Conservation (phyloP, 305 asterid species). For the Euphrasia arctica region DNA sequence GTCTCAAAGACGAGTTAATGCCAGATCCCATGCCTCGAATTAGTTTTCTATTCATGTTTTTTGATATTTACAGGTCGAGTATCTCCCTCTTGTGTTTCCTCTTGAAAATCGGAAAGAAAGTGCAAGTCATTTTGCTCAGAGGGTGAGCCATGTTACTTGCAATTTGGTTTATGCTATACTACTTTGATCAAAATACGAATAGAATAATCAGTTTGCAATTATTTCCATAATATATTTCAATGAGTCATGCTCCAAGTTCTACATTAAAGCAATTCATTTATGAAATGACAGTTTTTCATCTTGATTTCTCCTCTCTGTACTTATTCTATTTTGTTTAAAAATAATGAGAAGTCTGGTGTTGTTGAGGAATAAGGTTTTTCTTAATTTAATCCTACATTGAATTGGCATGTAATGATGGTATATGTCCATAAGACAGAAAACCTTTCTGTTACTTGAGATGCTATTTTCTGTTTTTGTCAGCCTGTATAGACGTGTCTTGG, state of each 20-base stretch:
- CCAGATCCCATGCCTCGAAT: conserved; percentile 17
- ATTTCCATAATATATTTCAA: not conserved
- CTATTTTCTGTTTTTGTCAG: conserved; percentile 1
- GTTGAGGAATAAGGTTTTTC: not conserved
- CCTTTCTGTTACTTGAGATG: not conserved
- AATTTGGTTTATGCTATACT: conserved; percentile 20
- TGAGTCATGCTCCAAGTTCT: not conserved
- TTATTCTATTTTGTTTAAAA: conserved; percentile 2
- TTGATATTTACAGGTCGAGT: conserved; percentile 63
- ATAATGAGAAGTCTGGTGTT: not conserved
- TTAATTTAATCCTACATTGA: not conserved
- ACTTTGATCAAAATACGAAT: conserved; percentile 16
- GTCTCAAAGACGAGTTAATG: not conserved
- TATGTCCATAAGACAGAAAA: not conserved
- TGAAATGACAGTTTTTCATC: conserved; percentile 3
- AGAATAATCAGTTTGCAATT: not conserved
- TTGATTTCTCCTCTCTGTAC: not conserved
- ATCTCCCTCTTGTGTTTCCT: conserved; percentile 88
- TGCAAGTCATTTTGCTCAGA: conserved; percentile 61
- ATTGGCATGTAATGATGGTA: not conserved
- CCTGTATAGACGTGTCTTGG: conserved; percentile 2
- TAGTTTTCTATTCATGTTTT: conserved; percentile 12
- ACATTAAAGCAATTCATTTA: conserved; percentile 1
- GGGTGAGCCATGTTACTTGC: conserved; percentile 56
- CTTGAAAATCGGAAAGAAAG: conserved; percentile 75